Evolutionary conservation across 768 basidiomycete species (phyloP).

Genomic region (Tylopilus rubrobrunneus): DNA sequence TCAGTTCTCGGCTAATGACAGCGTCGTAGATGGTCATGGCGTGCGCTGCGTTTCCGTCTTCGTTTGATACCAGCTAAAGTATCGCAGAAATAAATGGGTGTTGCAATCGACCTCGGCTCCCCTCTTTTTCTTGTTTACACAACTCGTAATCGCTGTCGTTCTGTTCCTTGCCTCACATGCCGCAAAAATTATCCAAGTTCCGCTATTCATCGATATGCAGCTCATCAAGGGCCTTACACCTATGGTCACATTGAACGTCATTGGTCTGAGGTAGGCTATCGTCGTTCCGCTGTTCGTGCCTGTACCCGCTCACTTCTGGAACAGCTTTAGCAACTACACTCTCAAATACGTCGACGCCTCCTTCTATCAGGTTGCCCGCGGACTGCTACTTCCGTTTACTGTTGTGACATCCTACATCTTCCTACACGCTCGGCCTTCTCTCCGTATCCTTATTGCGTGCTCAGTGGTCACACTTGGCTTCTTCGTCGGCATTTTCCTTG

Average conservation of each 20-base stretch:
- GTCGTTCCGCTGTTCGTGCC: neutral
- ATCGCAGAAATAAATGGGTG: slow-evolving; percentile 84
- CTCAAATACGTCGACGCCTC: slow-evolving; percentile 93
- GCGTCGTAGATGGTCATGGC: slow-evolving; percentile 81
- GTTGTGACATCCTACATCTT: slow-evolving; percentile 81
- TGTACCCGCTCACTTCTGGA: neutral
- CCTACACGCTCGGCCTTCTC: slow-evolving; percentile 72
- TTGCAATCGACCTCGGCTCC: slow-evolving; percentile 70
- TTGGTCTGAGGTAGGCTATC: slow-evolving; percentile 68
- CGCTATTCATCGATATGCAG: slow-evolving; percentile 58
- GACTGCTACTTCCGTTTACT: slow-evolving; percentile 90
- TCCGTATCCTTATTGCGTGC: slow-evolving; percentile 72
- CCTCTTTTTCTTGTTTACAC: slow-evolving; percentile 82
- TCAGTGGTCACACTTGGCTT: slow-evolving; percentile 87
- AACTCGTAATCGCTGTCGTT: slow-evolving; percentile 74
- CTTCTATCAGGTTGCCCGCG: slow-evolving; percentile 94
- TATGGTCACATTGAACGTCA: slow-evolving; percentile 71
- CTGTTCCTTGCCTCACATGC: slow-evolving; percentile 66
- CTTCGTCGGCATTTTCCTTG: slow-evolving; percentile 83
- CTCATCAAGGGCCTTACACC: slow-evolving; percentile 72
- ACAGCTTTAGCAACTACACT: slow-evolving; percentile 84
- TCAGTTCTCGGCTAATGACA: neutral
- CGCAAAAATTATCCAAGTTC: slow-evolving; percentile 62
- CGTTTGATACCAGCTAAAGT: slow-evolving; percentile 10
- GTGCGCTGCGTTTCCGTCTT: slow-evolving; percentile 40